Base-by-base conservation (phyloP, 2,329 filamentous ascomycete species). In the Penicillium sp. region DNA sequence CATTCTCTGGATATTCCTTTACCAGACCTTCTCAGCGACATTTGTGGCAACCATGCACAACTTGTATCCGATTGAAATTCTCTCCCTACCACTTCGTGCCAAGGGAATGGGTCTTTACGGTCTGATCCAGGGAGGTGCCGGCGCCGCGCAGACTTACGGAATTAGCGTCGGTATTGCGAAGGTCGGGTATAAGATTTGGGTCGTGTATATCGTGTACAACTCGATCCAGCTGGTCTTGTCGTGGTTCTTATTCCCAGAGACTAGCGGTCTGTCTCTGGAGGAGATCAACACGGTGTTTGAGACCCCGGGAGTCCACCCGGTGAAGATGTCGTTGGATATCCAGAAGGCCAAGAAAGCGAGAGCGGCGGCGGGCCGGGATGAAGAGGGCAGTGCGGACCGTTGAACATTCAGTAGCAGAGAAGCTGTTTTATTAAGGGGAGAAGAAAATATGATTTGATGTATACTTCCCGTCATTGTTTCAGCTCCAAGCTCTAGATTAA, bases 221-320 rank as follows among this genome's bases (percentile, higher is more conserved):
- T 65, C 66, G 3, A 45, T 77, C n/a, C 78, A 80, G 62, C 66
- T 81, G n/a, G 61, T 75, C 3, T 60, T 75, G 8, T 72, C 72
- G 0, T 82, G 79, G 59, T 80, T 80, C 50, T 70, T 80, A 57
- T 83, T 82, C 63, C 80, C 80, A 0, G 80, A 82, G 64, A 82
- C 80, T 12, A 75, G 75, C 42, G 72, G 72, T 21, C 65, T 81
- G 35, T 77, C 73, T 23, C 71, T 84, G 41, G 81, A 84, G 64
- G 81, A 84, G 68, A 84, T 84, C 48, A 81, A 84, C 60, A 78
- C 78, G 41, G 82, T 85, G 52, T 85, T 86, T 55, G 82, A 78
- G 59, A 78, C 75, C 0, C 69, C 71, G 5, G 75, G 73, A 7
- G 69, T 76, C 16, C 56, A 63, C 40, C 75, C 75, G 7, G 76